Percentiles rank a stretch among this genome's conserved stretches.
Conservation (phyloP, 257 asterid genomes). For the Salvia rosmarinus region DNA sequence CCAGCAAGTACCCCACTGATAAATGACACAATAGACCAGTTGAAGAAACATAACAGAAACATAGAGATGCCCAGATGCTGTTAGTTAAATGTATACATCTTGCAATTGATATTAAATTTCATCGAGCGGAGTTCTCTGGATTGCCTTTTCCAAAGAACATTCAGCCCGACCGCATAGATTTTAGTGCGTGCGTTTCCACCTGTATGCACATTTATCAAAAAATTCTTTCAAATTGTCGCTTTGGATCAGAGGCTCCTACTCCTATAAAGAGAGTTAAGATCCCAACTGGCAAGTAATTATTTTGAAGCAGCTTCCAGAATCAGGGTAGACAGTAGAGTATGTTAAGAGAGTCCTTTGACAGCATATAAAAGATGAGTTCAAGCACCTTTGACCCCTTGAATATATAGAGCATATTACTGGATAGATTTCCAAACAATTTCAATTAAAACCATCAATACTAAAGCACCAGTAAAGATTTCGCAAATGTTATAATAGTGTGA, state of each 20-base stretch:
- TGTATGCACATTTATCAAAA: slow-evolving; percentile 1
- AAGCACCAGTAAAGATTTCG: too few relatives aligned
- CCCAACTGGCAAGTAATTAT: too few relatives aligned
- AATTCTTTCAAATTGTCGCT: not conserved
- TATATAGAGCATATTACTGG: not conserved
- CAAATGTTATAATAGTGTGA: too few relatives aligned
- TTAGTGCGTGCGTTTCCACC: not conserved
- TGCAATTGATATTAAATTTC: not conserved
- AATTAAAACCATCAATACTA: too few relatives aligned
- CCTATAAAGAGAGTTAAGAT: too few relatives aligned
- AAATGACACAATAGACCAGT: not conserved
- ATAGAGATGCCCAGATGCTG: not conserved
- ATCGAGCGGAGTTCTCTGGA: not conserved
- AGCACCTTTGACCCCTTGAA: not conserved
- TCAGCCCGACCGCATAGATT: not conserved
- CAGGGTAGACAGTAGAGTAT: too few relatives aligned
- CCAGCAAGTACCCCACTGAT: slow-evolving; percentile 3
- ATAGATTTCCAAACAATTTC: not conserved
- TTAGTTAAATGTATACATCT: not conserved
- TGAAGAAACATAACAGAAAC: not conserved
- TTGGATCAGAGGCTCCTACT: too few relatives aligned
- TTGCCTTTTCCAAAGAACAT: too few relatives aligned
- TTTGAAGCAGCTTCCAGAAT: too few relatives aligned
- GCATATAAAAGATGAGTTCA: too few relatives aligned
- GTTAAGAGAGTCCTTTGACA: too few relatives aligned